A percentile compares a stretch with the other conserved stretches of the same genome.
Evolutionary conservation across 441 rosid genomes (phyloP).

Genomic region (Melastoma candidum): DNA sequence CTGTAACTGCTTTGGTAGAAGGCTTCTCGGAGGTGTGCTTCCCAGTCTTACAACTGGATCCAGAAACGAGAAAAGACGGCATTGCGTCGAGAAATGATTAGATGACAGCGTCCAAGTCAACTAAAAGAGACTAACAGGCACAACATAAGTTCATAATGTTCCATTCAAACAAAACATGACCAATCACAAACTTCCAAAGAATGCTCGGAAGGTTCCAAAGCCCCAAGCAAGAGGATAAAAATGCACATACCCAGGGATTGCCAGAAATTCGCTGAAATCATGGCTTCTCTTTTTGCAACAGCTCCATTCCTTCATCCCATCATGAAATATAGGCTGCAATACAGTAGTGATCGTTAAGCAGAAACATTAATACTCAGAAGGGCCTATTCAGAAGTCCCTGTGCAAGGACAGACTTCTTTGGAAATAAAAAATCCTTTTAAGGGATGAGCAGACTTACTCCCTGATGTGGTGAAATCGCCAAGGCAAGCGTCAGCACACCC

Average conservation of each 20-base stretch:
- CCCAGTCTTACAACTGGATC: conserved; percentile 81
- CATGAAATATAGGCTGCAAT: conserved; percentile 76
- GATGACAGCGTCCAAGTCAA: no score
- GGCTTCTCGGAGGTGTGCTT: conserved; percentile 94
- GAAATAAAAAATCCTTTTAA: no score
- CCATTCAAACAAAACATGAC: background rate
- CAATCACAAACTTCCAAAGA: conserved; percentile 3
- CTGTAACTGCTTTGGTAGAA: conserved; percentile 27
- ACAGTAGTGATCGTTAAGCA: conserved; percentile 4
- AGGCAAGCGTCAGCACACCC: conserved; percentile 18
- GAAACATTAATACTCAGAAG: no score
- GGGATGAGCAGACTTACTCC: conserved; percentile 49
- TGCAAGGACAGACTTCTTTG: no score
- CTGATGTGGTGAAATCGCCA: conserved; percentile 24
- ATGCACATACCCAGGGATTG: conserved; percentile 69
- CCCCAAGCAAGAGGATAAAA: background rate
- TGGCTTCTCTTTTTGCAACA: conserved; percentile 95
- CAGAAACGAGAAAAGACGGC: no score
- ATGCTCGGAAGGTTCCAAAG: background rate
- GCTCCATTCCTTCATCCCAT: conserved; percentile 97
- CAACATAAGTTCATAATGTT: no score
- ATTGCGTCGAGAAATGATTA: no score
- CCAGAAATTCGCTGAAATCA: conserved; percentile 74
- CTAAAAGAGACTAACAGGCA: no score
- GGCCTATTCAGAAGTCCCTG: no score